Evolutionary conservation across 441 rosid genomes (phyloP).

Genomic region (Melastoma candidum): DNA sequence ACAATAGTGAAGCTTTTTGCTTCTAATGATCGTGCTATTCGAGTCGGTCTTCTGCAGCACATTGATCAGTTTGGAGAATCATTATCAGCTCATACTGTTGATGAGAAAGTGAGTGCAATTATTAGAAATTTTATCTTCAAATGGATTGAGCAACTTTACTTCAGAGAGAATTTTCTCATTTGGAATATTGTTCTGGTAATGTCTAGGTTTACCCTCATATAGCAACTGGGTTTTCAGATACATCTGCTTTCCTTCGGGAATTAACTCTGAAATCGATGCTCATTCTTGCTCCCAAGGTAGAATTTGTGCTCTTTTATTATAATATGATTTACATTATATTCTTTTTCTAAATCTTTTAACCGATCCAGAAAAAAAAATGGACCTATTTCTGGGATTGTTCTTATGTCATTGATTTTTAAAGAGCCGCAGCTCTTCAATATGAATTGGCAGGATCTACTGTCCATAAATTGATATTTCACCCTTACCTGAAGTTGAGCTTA

Average conservation of each 20-base stretch:
- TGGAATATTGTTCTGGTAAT: slow-evolving; percentile 4
- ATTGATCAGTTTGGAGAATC: slow-evolving; percentile 96
- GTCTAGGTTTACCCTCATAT: slow-evolving; percentile 84
- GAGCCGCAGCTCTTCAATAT: not conserved
- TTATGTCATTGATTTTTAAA: too few relatives aligned
- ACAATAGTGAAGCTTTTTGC: slow-evolving; percentile 82
- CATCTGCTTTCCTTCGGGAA: slow-evolving; percentile 93
- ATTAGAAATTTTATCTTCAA: slow-evolving; percentile 8
- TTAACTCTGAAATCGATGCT: slow-evolving; percentile 99
- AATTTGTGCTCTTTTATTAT: slow-evolving; percentile 11
- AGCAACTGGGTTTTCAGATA: slow-evolving; percentile 89
- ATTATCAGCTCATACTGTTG: slow-evolving; percentile 72
- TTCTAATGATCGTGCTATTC: slow-evolving; percentile 85
- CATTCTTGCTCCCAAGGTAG: slow-evolving; percentile 93
- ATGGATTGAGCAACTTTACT: slow-evolving; percentile 11
- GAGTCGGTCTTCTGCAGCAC: slow-evolving; percentile 93
- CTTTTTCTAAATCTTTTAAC: not conserved
- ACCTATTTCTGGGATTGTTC: too few relatives aligned
- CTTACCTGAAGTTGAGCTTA: slow-evolving; percentile 9
- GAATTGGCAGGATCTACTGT: not conserved
- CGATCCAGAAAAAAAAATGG: too few relatives aligned
- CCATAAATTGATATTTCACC: slow-evolving; percentile 10
- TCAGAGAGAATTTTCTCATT: slow-evolving; percentile 4
- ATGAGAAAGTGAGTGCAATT: slow-evolving; percentile 74
- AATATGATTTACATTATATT: not conserved